A percentile compares a stretch with the other conserved stretches of the same genome.
Evolutionary conservation across 2,329 filamentous ascomycete genomes (phyloP).

Genomic region (Harringtonia lauricola): DNA sequence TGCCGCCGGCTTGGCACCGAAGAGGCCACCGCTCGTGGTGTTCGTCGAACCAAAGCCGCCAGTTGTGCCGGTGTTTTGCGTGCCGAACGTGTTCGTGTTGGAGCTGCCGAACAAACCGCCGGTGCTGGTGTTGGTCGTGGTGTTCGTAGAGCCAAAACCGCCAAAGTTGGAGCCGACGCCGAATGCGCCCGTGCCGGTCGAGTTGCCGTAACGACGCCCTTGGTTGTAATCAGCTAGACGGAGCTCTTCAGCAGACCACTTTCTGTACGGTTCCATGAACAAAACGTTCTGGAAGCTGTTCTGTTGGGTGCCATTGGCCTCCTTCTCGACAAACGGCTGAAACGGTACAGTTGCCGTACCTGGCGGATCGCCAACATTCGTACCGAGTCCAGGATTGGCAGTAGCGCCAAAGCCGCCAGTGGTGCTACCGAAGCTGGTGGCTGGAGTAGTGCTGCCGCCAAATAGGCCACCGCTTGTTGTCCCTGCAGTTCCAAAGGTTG

Average conservation of each 20-base stretch:
- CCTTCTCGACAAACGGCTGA: conserved; percentile 61
- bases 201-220: conserved; percentile 74
- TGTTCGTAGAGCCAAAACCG: conserved; percentile 33
- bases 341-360: conserved; percentile 65
- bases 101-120: conserved; percentile 27
- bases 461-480: conserved; percentile 30
- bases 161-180: conserved; percentile 48
- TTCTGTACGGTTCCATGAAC: conserved; percentile 71
- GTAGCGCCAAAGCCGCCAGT: conserved; percentile 17
- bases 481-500: conserved; percentile 24
- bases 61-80: conserved; percentile 12
- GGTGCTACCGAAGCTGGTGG: conserved; percentile 27
- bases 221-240: conserved; percentile 80
- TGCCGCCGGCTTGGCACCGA: conserved; percentile 24
- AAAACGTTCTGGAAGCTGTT: conserved; percentile 70
- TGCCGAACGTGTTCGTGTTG: conserved; percentile 24
- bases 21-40: conserved; percentile 24
- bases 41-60: conserved; percentile 24
- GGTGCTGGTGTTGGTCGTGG: conserved; percentile 24
- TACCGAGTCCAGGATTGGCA: conserved; percentile 39
- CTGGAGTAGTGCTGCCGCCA: conserved; percentile 26
- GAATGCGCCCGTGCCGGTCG: conserved; percentile 75
- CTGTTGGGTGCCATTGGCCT: conserved; percentile 38
- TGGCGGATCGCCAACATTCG: conserved; percentile 44
- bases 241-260: conserved; percentile 82